phyloP scores from a whole-genome alignment of 1,284 basidiomycete genomes.

The Acaromyces ingoldii region DNA sequence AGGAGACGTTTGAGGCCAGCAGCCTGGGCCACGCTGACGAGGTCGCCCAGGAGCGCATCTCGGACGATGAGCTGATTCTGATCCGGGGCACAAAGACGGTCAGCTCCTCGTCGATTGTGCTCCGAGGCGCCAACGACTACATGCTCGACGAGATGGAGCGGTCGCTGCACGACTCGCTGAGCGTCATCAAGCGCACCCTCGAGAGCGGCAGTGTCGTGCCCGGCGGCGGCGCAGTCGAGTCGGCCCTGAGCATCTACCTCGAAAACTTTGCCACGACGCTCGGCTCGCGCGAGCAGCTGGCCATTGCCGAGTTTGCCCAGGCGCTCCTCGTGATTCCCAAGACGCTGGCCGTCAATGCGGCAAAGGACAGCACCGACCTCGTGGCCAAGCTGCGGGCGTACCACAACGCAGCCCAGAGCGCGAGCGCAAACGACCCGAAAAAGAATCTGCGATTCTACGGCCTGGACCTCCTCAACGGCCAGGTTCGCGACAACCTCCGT shows the following conservation, averaged over 20 bases:
- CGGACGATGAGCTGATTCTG: slow-evolving; percentile 96
- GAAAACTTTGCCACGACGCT: slow-evolving; percentile 97
- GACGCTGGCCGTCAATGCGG: slow-evolving; percentile 93
- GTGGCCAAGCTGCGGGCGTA: slow-evolving; percentile 95
- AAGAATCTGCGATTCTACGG: slow-evolving; percentile 91
- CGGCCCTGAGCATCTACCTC: slow-evolving; percentile 91
- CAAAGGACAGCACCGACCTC: slow-evolving; percentile 95
- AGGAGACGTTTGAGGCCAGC: slow-evolving; percentile 91
- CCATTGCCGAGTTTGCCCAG: slow-evolving; percentile 94
- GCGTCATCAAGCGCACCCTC: slow-evolving; percentile 91
- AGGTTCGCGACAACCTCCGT: slow-evolving; percentile 87
- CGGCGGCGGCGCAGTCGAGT: slow-evolving; percentile 95
- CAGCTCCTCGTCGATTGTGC: slow-evolving; percentile 83
- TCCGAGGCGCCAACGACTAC: slow-evolving; percentile 97
- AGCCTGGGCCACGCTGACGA: slow-evolving; percentile 88
- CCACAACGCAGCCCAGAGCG: slow-evolving; percentile 88
- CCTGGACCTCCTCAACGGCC: slow-evolving; percentile 86
- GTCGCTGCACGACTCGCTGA: slow-evolving; percentile 87
- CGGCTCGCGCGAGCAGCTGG: slow-evolving; percentile 94
- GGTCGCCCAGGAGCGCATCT: slow-evolving; percentile 91
- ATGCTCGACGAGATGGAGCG: slow-evolving; percentile 99
- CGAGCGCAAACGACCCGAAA: slow-evolving; percentile 86
- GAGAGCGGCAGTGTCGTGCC: slow-evolving; percentile 95
- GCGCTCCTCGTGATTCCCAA: slow-evolving; percentile 93
- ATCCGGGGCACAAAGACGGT: slow-evolving; percentile 97